phyloP scores from a whole-genome alignment of 148 eudicot genomes.

The Rhododendron ovatum region DNA sequence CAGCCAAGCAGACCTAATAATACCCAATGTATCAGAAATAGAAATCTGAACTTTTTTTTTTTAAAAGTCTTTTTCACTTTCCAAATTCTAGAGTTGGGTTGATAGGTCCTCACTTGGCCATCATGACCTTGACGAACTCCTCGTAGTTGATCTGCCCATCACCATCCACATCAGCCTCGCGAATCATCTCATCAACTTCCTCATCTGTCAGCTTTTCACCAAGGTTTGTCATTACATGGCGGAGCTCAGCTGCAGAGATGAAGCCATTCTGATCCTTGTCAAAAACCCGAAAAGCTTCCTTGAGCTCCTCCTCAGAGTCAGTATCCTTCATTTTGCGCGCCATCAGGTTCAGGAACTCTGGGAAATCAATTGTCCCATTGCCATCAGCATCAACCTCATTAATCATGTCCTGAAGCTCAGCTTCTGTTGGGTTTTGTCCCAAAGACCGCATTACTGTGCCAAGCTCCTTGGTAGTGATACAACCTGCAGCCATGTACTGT shows the following conservation, averaged over 20 bases:
- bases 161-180: constrained; percentile 45
- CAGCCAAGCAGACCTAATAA: background rate
- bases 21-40: constrained; percentile 16
- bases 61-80: background rate
- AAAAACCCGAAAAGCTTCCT: constrained; percentile 42
- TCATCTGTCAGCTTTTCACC: constrained; percentile 42
- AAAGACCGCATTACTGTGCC: constrained; percentile 46
- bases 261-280: constrained; percentile 44
- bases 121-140: constrained; percentile 47
- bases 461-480: constrained; percentile 44
- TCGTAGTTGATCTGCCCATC: constrained; percentile 50
- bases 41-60: constrained; percentile 5
- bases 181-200: constrained; percentile 44
- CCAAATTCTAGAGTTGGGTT: background rate
- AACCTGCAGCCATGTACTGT: constrained; percentile 20
- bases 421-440: constrained; percentile 44
- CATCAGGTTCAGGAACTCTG: constrained; percentile 44
- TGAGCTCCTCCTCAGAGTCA: constrained; percentile 39
- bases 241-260: constrained; percentile 46
- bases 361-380: constrained; percentile 41
- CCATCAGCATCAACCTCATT: constrained; percentile 48
- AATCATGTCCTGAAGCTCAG: constrained; percentile 44
- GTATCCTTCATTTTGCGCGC: constrained; percentile 46
- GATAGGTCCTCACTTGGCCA: constrained; percentile 38
- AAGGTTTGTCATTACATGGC: constrained; percentile 42